Percentiles rank a stretch among this genome's conserved stretches.
These are phyloP conservation scores for Begonia loranthoides DNA, from an alignment of 306 rosid species.

Conservation along the genomic window DNA sequence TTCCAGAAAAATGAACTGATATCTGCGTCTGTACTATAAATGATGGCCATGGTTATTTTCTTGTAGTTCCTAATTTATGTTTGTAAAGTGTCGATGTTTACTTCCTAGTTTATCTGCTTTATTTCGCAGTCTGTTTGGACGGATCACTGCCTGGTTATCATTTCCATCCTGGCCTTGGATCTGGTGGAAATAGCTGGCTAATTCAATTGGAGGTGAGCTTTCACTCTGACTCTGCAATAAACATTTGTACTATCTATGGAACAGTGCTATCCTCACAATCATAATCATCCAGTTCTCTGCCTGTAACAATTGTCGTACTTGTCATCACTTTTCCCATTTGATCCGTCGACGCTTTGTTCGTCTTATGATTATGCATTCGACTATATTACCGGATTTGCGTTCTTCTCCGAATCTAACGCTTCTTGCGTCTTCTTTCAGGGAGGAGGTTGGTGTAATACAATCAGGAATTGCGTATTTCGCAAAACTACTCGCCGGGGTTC, in stretches of 20 bases:
- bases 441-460: conserved; percentile 86
- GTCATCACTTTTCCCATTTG: too few species aligned
- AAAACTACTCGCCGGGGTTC: conserved; percentile 92
- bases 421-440: conserved; percentile 37
- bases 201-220: conserved; percentile 58
- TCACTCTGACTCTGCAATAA: not conserved
- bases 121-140: conserved; percentile 66
- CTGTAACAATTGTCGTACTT: not conserved
- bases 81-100: not conserved
- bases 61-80: not conserved
- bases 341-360: too few species aligned
- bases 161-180: conserved; percentile 52
- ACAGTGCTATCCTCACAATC: not conserved
- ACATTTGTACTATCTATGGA: not conserved
- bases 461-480: conserved; percentile 53
- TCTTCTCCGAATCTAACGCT: not conserved
- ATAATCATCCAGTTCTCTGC: not conserved
- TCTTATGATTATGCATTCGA: not conserved
- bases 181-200: conserved; percentile 76
- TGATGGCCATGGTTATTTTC: too few species aligned
- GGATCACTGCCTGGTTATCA: conserved; percentile 91
- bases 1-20: too few species aligned
- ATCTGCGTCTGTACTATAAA: too few species aligned
- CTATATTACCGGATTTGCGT: not conserved
- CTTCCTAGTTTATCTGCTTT: not conserved